Conservation (phyloP, 2,329 filamentous ascomycete species). For the Epichloe sp. region DNA sequence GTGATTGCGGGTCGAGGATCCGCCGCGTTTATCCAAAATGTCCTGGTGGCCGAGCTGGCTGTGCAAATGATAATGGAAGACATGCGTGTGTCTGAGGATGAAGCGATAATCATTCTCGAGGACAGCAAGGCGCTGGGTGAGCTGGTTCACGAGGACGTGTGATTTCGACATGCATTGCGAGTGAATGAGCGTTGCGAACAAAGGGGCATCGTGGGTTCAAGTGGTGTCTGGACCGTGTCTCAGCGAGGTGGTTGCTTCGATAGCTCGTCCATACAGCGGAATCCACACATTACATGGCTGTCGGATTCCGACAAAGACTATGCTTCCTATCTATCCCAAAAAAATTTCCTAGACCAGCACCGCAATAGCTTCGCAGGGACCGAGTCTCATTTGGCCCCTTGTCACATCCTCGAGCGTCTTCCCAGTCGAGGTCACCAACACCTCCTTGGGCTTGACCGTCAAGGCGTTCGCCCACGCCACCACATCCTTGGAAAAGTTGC, state of each 20-base stretch:
- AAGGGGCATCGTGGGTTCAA: not conserved
- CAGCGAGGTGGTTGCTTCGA: not conserved
- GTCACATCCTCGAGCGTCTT: conserved; percentile 17
- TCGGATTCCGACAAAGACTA: not conserved
- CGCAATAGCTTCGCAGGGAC: conserved; percentile 24
- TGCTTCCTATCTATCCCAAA: not conserved
- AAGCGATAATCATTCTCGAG: conserved; percentile 43
- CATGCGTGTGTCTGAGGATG: conserved; percentile 29
- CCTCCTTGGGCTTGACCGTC: conserved; percentile 14
- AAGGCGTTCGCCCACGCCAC: conserved; percentile 18
- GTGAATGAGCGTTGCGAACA: not conserved
- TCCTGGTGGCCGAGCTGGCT: conserved; percentile 62
- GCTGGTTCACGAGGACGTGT: conserved; percentile 49
- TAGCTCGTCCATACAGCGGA: not conserved
- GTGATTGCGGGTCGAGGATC: conserved; percentile 55
- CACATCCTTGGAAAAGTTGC: conserved; percentile 23
- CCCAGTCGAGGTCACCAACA: conserved; percentile 21
- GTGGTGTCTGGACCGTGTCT: not conserved
- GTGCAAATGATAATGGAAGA: conserved; percentile 44
- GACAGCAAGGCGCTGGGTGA: conserved; percentile 56
- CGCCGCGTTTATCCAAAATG: conserved; percentile 56
- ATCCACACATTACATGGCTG: not conserved
- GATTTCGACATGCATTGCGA: conserved; percentile 1
- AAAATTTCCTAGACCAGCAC: conserved; percentile 13
- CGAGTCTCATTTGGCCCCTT: conserved; percentile 17